Evolutionary conservation across 1,284 basidiomycete species (phyloP).

Genomic region (Heterobasidion parviporum): DNA sequence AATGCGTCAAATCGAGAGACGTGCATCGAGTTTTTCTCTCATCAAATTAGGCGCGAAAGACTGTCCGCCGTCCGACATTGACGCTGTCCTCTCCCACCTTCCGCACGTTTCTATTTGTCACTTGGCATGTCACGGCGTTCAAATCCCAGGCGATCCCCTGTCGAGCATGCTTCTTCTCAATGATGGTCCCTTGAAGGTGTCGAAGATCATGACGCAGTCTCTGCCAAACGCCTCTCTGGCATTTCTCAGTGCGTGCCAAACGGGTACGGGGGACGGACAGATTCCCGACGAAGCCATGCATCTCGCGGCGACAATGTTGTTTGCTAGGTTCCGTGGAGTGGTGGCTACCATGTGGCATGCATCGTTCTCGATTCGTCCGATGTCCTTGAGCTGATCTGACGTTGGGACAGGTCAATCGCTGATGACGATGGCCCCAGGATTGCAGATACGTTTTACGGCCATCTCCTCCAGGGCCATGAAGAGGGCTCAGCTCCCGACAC

Average conservation of each 20-base stretch:
- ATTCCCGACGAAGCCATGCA: background rate
- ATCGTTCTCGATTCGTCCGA: no score
- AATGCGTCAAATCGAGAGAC: background rate
- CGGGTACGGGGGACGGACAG: background rate
- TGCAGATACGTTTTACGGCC: background rate
- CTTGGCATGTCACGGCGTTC: background rate
- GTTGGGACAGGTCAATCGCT: background rate
- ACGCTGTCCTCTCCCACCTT: background rate
- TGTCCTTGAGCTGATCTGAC: background rate
- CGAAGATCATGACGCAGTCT: background rate
- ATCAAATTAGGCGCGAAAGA: conserved; percentile 5
- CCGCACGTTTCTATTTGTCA: background rate
- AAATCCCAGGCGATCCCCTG: background rate
- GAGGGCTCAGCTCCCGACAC: background rate
- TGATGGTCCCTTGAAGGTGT: background rate
- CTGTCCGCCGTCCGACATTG: background rate
- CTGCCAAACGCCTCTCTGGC: background rate
- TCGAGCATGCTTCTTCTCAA: background rate
- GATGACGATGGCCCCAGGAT: background rate
- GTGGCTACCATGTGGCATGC: background rate
- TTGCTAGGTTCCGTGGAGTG: background rate
- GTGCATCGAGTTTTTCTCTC: background rate
- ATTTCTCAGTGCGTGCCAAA: background rate
- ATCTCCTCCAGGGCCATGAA: background rate
- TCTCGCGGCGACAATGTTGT: background rate